phyloP scores from a whole-genome alignment of 2,329 filamentous ascomycete species.

The Metarhizium sp. region DNA sequence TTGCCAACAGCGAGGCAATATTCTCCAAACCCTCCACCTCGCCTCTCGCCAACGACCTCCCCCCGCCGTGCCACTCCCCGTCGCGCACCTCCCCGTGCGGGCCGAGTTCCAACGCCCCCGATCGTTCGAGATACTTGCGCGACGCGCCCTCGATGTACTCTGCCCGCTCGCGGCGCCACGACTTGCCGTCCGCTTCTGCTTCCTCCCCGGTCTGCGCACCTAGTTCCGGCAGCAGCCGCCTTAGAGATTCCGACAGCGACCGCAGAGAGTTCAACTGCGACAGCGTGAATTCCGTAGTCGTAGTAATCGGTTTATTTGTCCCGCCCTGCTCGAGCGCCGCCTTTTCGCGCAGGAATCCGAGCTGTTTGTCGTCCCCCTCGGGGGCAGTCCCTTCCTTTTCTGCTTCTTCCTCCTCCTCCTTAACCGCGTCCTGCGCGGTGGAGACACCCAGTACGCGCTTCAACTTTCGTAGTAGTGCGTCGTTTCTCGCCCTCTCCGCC shows the following conservation, averaged over 20 bases:
- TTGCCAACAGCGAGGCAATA: slow-evolving; percentile 35
- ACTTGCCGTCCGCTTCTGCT: slow-evolving; percentile 26
- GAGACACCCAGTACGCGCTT: slow-evolving; percentile 31
- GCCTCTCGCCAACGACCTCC: slow-evolving; percentile 35
- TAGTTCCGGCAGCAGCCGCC: slow-evolving; percentile 58
- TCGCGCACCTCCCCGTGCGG: slow-evolving; percentile 52
- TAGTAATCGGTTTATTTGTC: slow-evolving; percentile 49
- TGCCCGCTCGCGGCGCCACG: slow-evolving; percentile 60
- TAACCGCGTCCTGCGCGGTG: slow-evolving; percentile 9
- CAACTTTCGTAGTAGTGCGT: slow-evolving; percentile 57
- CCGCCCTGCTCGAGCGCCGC: slow-evolving; percentile 41
- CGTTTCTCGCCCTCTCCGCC: slow-evolving; percentile 63
- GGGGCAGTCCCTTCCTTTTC: slow-evolving; percentile 1
- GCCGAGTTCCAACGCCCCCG: slow-evolving; percentile 57
- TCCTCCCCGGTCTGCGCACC: slow-evolving; percentile 8
- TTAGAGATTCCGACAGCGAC: slow-evolving; percentile 50
- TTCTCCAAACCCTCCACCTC: slow-evolving; percentile 51
- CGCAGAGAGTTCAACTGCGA: slow-evolving; percentile 76
- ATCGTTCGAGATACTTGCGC: slow-evolving; percentile 62
- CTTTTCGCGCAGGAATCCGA: slow-evolving; percentile 50
- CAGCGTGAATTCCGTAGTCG: slow-evolving; percentile 68
- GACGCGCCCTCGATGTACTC: slow-evolving; percentile 80
- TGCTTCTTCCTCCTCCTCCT: slow-evolving; percentile 1
- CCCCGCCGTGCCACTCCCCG: slow-evolving; percentile 53
- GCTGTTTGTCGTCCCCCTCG: slow-evolving; percentile 15